A percentile compares a stretch with the other conserved stretches of the same genome.
Evolutionary conservation across 805 yeast genomes (phyloP).

Genomic region (Metschnikowia orientalis): DNA sequence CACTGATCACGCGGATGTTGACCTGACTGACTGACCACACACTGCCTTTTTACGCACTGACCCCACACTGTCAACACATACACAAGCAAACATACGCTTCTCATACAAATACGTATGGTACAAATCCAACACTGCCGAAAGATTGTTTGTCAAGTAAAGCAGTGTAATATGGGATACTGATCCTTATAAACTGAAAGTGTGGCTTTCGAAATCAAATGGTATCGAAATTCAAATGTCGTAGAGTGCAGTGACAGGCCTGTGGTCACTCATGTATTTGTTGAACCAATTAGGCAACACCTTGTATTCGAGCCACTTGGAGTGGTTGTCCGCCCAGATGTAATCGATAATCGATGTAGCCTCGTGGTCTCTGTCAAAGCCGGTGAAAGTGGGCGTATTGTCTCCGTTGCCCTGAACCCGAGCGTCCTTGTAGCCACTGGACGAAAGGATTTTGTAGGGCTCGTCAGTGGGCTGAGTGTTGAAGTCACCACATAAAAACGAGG

Average conservation of each 20-base stretch:
- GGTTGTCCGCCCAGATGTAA: constrained; percentile 38
- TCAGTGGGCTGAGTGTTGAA: constrained; percentile 40
- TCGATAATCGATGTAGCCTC: constrained; percentile 36
- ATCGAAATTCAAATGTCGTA: constrained; percentile 13
- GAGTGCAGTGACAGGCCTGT: constrained; percentile 35
- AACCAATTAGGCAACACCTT: constrained; percentile 38
- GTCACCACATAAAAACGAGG: constrained; percentile 40
- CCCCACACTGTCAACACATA: too few relatives aligned
- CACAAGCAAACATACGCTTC: too few relatives aligned
- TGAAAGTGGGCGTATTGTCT: constrained; percentile 42
- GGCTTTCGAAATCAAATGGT: too few relatives aligned
- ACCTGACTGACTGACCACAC: too few relatives aligned
- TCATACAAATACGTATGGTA: too few relatives aligned
- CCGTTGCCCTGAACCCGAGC: constrained; percentile 28
- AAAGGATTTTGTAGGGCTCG: constrained; percentile 38
- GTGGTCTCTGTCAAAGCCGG: constrained; percentile 41
- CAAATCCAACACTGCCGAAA: too few relatives aligned
- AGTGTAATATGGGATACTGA: too few relatives aligned
- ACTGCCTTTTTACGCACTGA: too few relatives aligned
- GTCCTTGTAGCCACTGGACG: constrained; percentile 36
- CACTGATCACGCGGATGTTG: too few relatives aligned
- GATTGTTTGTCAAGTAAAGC: too few relatives aligned
- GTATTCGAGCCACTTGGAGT: constrained; percentile 13
- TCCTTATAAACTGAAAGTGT: too few relatives aligned
- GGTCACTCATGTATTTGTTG: constrained; percentile 36